These are phyloP conservation scores for Hydnomerulius pinastri DNA, from an alignment of 768 basidiomycete genomes.

Conservation along the genomic window DNA sequence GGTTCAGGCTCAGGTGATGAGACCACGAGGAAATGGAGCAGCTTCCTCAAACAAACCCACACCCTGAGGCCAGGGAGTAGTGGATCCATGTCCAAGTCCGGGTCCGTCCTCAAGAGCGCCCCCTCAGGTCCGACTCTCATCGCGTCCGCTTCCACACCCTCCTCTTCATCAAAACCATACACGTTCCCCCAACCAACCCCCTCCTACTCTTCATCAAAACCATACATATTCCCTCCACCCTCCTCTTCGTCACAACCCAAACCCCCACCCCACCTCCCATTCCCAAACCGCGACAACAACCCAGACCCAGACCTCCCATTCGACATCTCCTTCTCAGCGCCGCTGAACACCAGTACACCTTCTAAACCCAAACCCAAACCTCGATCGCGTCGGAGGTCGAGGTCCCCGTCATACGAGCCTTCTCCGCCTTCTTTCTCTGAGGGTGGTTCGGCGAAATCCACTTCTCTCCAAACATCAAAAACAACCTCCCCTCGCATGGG, in stretches of 20 bases:
- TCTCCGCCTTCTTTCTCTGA: not conserved
- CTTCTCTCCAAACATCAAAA: no score
- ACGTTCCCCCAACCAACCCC: not conserved
- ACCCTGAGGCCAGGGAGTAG: no score
- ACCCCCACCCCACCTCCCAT: not conserved
- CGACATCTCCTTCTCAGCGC: conserved; percentile 25
- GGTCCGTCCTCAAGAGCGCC: not conserved
- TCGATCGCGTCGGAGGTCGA: not conserved
- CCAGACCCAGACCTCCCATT: conserved; percentile 18
- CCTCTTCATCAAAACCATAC: not conserved
- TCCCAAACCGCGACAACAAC: conserved; percentile 5
- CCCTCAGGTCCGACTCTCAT: not conserved
- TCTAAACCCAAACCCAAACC: conserved; percentile 21
- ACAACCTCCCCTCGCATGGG: no score
- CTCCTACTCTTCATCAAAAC: not conserved
- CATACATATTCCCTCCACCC: not conserved
- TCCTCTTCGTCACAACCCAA: not conserved
- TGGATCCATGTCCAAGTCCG: not conserved
- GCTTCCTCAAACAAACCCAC: no score
- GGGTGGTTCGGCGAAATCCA: no score
- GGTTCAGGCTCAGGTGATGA: not conserved
- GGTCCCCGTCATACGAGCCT: not conserved
- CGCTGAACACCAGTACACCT: conserved; percentile 30
- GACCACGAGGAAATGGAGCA: not conserved
- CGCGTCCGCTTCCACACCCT: not conserved